Percentiles rank a stretch among this genome's conserved stretches.
These are phyloP conservation scores for Claviceps pusilla DNA, from an alignment of 2,329 filamentous ascomycete species.

Conservation along the genomic window DNA sequence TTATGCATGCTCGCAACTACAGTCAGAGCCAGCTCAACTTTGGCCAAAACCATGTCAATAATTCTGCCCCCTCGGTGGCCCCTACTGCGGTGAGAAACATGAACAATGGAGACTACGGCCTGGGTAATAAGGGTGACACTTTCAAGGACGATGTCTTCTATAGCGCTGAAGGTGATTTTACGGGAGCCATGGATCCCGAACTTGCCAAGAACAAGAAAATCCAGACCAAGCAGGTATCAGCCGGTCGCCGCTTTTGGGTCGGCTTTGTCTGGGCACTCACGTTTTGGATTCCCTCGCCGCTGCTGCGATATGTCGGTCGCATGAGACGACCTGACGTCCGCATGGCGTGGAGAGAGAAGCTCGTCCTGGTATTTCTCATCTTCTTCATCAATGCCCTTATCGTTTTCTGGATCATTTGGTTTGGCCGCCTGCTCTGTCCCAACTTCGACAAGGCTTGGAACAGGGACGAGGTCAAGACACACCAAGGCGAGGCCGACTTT, in stretches of 20 bases:
- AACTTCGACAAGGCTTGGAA: slow-evolving; percentile 86
- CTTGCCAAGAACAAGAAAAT: slow-evolving; percentile 63
- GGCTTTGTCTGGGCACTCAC: slow-evolving; percentile 71
- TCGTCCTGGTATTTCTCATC: slow-evolving; percentile 71
- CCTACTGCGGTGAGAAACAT: slow-evolving; percentile 43
- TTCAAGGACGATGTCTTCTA: slow-evolving; percentile 62
- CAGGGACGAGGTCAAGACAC: slow-evolving; percentile 49
- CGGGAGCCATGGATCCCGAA: slow-evolving; percentile 59
- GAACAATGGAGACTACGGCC: slow-evolving; percentile 66
- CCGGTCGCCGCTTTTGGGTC: slow-evolving; percentile 62
- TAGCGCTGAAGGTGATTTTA: slow-evolving; percentile 51
- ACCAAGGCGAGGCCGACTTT: slow-evolving; percentile 61
- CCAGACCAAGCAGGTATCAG: slow-evolving; percentile 50
- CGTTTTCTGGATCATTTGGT: slow-evolving; percentile 82
- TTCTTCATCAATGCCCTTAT: slow-evolving; percentile 64
- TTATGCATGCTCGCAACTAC: slow-evolving; percentile 45
- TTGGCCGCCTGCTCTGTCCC: slow-evolving; percentile 75
- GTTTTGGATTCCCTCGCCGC: slow-evolving; percentile 84
- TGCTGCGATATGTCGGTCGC: slow-evolving; percentile 66
- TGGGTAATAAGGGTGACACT: slow-evolving; percentile 73
- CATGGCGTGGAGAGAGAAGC: slow-evolving; percentile 92
- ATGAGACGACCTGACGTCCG: slow-evolving; percentile 97
- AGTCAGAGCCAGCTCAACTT: slow-evolving; percentile 40
- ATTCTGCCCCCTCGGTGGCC: slow-evolving; percentile 42
- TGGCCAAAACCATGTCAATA: slow-evolving; percentile 20